Evolutionary conservation across 1,284 basidiomycete species (phyloP).

Genomic region (Ustilago xerochloae): DNA sequence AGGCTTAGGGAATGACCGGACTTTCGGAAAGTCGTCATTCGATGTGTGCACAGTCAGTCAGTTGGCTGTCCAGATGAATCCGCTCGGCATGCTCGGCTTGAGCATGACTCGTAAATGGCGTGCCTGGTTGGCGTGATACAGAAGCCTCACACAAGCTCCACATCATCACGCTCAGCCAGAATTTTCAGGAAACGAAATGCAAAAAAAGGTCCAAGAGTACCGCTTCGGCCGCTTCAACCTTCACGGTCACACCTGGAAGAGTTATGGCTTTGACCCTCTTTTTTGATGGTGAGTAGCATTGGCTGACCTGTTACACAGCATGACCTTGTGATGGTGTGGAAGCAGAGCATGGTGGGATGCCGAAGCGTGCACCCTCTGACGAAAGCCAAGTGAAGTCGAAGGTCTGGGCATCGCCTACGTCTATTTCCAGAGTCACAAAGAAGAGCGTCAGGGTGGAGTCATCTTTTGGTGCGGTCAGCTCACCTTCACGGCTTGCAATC

Average conservation of each 20-base stretch:
- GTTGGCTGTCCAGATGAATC: not conserved
- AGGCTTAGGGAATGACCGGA: not conserved
- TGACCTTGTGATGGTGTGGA: not conserved
- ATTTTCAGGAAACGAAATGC: not conserved
- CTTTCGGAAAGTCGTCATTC: not conserved
- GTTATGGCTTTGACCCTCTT: not conserved
- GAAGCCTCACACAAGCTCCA: not conserved
- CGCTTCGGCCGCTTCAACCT: not conserved
- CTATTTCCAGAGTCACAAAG: too few relatives aligned
- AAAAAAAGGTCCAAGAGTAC: not conserved
- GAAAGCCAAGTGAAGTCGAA: constrained; percentile 6
- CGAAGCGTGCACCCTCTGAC: not conserved
- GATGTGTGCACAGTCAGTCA: not conserved
- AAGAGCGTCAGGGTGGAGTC: not conserved
- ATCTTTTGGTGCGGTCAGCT: too few relatives aligned
- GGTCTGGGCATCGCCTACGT: constrained; percentile 1
- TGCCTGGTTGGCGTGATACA: constrained; percentile 7
- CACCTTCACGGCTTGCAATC: too few relatives aligned
- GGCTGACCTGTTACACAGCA: too few relatives aligned
- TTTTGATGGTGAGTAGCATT: too few relatives aligned
- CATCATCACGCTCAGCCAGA: not conserved
- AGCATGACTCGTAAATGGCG: constrained; percentile 4
- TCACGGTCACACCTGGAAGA: not conserved
- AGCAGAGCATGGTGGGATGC: not conserved
- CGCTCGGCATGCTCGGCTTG: constrained; percentile 14